Evolutionary conservation across 2,329 filamentous ascomycete species (phyloP), one percentile per base, ranked within the genome.

Genomic region (Hypoxylon sp.): DNA sequence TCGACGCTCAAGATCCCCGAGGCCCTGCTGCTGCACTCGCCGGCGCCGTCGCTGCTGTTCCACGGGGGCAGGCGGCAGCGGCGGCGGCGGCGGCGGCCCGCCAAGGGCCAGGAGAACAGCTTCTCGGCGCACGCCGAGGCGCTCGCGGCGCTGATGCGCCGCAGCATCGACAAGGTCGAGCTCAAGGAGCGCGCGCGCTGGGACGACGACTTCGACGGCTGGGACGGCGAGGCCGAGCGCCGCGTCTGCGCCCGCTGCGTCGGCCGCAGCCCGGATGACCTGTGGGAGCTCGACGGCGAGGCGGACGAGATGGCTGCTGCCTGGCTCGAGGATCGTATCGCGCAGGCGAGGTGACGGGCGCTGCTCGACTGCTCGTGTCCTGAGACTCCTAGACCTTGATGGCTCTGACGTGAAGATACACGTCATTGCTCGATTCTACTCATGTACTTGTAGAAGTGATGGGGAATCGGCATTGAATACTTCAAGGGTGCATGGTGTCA

Each of bases 1-100:
- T 83, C 81, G 0, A 78, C 73, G 1, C 75, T 84, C 11, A 77
- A 74, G 58, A 77, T 85, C 3, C 83, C 83, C 2, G 70, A 78
- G 33, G 74, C 77, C 1, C 67, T 85, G 8, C 67, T 86, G 0
- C 61, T 86, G 26, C 75, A 84, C 65, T 77, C 81, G 38, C 65
- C 70, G 0, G 55, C 69, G 2, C 68, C 73, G 2, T 46, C 53
- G 2, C 40, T 62, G 10, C 52, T 65, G 15, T 43, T 63, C 1
- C 55, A n/a, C n/a, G n/a, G n/a, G n/a, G n/a, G n/a, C n/a, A n/a
- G n/a, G n/a, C n/a, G 61, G 13, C 40, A 53, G 9, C 55, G 24
- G 18, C 48, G 57, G 43, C 63, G 65, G n/a, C 58, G 64, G 5
- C 63, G 59, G 52, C 58, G 60, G 35, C 53, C 54, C 41, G 51